Evolutionary conservation across 2,329 filamentous ascomycete genomes (phyloP), one percentile per base, ranked within the genome.

Genomic region (Penicillium digitatum): DNA sequence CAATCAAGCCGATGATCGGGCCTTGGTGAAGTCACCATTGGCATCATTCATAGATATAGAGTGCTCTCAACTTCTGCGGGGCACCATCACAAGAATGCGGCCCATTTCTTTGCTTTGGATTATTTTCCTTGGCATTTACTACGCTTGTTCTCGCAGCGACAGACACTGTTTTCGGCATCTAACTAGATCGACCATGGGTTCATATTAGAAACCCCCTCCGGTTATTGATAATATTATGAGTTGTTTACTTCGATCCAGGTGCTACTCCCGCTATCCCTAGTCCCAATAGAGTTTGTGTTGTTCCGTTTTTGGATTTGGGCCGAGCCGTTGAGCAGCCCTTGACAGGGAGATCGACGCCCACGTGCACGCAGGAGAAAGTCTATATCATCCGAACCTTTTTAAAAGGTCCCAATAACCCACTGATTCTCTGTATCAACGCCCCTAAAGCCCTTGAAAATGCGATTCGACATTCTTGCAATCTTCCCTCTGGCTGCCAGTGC

Each of bases 401-500:
- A 50, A 42, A 54, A 18, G 16, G 6, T 16, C 16, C 26, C 5
- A 24, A 11, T 7, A 24, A 14, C 14, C 26, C 18, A n/a, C 26
- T 20, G 5, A 6, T 18, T 32, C 4, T 24, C 9, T 26, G 6
- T 12, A 45, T 37, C 22, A n/a, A 26, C n/a, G 5, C 14, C 12
- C 20, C 31, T 14, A 1, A 20, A 10, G 6, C 14, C 9, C 20
- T 34, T 35, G 49, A 57, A 31, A 26, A 71, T 71, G 68, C 62
- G 57, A n/a, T 45, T 65, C 20, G 52, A 52, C 20, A 11, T 40
- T 26, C 29, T 55, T 16, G 49, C 47, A 9, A 16, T 62, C 11
- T 27, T 54, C 34, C 57, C 59, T 6, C 47, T 69, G 8, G 50
- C 57, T 9, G 61, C 61, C 9, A 62, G 63, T 26, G 70, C 69